phyloP scores from a whole-genome alignment of 768 basidiomycete genomes.

The Coprinopsis sp. region DNA sequence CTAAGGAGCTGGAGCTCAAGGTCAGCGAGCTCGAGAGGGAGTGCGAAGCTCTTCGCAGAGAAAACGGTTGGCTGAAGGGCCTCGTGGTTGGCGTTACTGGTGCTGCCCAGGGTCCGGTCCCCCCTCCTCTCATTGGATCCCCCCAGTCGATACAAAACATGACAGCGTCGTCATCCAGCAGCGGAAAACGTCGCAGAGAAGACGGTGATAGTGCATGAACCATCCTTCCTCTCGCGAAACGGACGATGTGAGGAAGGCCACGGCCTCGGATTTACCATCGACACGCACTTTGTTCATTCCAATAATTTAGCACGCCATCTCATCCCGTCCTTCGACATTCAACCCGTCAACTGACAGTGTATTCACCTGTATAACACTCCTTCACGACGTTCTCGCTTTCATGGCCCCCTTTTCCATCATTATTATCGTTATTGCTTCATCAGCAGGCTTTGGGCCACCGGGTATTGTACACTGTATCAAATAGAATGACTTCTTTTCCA shows the following conservation, averaged over 20 bases:
- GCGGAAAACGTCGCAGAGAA: constrained; percentile 32
- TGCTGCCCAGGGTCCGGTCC: constrained; percentile 43
- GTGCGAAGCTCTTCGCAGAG: constrained; percentile 80
- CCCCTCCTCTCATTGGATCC: constrained; percentile 18
- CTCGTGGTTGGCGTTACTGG: constrained; percentile 86
- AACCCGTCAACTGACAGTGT: too few species aligned
- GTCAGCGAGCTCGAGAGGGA: constrained; percentile 85
- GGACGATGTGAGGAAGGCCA: neutral
- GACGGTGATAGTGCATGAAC: constrained; percentile 14
- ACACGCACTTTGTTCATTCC: too few species aligned
- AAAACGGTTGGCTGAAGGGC: constrained; percentile 92
- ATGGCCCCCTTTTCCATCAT: too few species aligned
- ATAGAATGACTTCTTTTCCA: too few species aligned
- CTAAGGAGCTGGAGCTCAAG: constrained; percentile 78
- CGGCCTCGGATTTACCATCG: neutral
- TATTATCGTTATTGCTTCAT: too few species aligned
- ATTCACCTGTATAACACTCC: too few species aligned
- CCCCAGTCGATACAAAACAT: constrained; percentile 12
- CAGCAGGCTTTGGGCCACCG: too few species aligned
- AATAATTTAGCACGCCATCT: too few species aligned
- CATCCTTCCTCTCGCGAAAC: neutral
- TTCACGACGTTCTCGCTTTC: too few species aligned
- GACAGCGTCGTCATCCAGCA: constrained; percentile 14
- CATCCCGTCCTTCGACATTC: too few species aligned
- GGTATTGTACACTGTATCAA: too few species aligned